Evolutionary conservation across 805 yeast species (phyloP).

Genomic region (Huiozyma naganishii): DNA sequence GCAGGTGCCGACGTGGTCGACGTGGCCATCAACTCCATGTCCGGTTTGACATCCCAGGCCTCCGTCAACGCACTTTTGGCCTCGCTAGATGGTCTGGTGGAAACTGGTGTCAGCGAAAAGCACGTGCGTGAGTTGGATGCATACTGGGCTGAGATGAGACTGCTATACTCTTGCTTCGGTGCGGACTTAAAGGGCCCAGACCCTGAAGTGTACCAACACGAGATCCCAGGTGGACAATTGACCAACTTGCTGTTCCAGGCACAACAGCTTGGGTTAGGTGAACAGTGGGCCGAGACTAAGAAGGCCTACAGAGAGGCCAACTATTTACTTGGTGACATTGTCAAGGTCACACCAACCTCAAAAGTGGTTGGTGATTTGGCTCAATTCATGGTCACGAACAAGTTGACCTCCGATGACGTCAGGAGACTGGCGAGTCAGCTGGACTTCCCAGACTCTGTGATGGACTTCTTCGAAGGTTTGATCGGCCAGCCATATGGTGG

Average conservation of each 20-base stretch:
- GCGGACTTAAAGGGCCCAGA: conserved; percentile 99
- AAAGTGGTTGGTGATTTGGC: conserved; percentile 99
- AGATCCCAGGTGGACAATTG: conserved; percentile 99
- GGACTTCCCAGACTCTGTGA: conserved; percentile 97
- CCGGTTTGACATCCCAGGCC: conserved; percentile 98
- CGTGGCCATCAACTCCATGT: conserved; percentile 93
- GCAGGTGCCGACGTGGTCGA: conserved; percentile 99
- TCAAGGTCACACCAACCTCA: conserved; percentile 97
- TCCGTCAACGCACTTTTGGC: conserved; percentile 88
- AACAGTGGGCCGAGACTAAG: conserved; percentile 94
- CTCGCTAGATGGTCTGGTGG: conserved; percentile 76
- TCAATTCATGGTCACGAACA: conserved; percentile 98
- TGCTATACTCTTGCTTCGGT: conserved; percentile 91
- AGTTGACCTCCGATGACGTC: conserved; percentile 77
- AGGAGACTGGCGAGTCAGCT: conserved; percentile 75
- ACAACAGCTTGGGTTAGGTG: conserved; percentile 95
- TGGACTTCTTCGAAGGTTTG: conserved; percentile 97
- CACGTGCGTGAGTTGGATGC: conserved; percentile 76
- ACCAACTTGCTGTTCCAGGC: conserved; percentile 98
- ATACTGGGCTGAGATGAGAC: conserved; percentile 98
- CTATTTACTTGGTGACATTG: conserved; percentile 85
- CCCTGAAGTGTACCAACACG: conserved; percentile 97
- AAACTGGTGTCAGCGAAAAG: conserved; percentile 57
- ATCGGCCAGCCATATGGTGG: conserved; percentile 99
- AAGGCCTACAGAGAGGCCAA: conserved; percentile 89